Evolutionary conservation across 176 grass and related monocot genomes (phyloP), one percentile per base, ranked within the genome.

Genomic region (Lolium multiflorum): DNA sequence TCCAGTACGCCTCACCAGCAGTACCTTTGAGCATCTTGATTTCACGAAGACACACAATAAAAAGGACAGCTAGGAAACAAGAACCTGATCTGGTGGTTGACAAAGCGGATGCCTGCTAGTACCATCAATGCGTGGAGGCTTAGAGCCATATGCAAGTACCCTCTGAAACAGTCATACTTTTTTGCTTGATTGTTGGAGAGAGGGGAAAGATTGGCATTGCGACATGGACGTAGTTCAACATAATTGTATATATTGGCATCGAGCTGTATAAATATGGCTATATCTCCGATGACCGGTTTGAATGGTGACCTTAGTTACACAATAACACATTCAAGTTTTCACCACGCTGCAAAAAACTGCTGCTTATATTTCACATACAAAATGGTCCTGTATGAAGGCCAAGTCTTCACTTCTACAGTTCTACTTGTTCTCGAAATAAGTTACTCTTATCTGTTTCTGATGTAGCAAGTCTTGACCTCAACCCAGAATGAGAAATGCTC

Each of bases 321-420:
- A 22, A 35, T 22, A 62, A 51, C 49, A 74, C n/a, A 55, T 64
- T 84, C 66, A 84, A 16, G 0, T 64, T 90, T 86, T 58, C 15
- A 81, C 64, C 70, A 61, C 41, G 74, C 59, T 37, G 35, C 26
- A 52, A 9, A 88, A 76, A 88, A 55, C 11, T 52, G 61, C 43
- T 81, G 44, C 67, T 89, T 75, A 76, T 83, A 58, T 83, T 74
- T 84, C 68, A 87, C 75, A 81, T 63, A 86, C 75, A 86, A 26
- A 39, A 15, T 31, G 28, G 13, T 22, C 41, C n/a, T 82, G 20
- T 31, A 71, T 31, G 49, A 64, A 75, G 55, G 52, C 11, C 49
- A 67, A 31, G 31, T 49, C 60, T 87, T 80, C 51, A 38, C 15
- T 61, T 77, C 26, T 71, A 86, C 51, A 38, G 16, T 61, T 77